Base-by-base conservation (phyloP, 2,329 filamentous ascomycete genomes). In the Dothistroma pini region DNA sequence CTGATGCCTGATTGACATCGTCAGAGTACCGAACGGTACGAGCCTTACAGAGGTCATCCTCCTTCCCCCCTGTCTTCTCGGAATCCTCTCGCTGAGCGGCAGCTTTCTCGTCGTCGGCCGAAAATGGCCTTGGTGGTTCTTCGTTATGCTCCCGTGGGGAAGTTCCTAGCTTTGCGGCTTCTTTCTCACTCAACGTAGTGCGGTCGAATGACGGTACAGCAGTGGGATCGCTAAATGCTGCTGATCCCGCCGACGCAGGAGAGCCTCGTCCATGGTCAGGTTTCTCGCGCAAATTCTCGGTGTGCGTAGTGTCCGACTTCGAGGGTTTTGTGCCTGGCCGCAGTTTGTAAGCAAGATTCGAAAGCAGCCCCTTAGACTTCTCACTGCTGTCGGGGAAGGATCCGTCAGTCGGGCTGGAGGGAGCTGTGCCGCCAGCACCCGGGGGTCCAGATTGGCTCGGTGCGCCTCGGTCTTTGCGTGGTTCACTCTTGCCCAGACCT, bases 401-500 rank as follows among this genome's bases (percentile, higher is more conserved):
- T 29, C 31, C 49, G 41, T 50, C 44, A 4, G 48, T 54, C n/a
- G 66, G 7, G 69, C 63, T 59, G 25, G 16, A 58, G 49, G 22
- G 41, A 47, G 68, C 67, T 31, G 67, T 63, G 7, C 66, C 73
- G 14, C 72, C 75, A 35, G 76, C 71, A 4, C 80, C 81, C 29
- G 80, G 78, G 32, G 81, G 80, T 1, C 80, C 80, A 19, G 78
- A 79, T 63, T 80, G 78, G n/a, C 77, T 75, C 2, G 77, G 76
- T 6, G 78, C 76, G 44, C 81, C 78, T 62, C 80, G 77, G 41
- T 80, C 75, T 61, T 75, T 81, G 75, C 72, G 79, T 64, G 73
- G 82, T 75, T 74, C 80, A 68, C 73, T 88, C 77, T 78, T 80
- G 29, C 84, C 74, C 67, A 78, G 68, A 69, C 80, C 74, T 80